phyloP scores from a whole-genome alignment of 2,329 filamentous ascomycete species.

The Hypoxylon rubiginosum region DNA sequence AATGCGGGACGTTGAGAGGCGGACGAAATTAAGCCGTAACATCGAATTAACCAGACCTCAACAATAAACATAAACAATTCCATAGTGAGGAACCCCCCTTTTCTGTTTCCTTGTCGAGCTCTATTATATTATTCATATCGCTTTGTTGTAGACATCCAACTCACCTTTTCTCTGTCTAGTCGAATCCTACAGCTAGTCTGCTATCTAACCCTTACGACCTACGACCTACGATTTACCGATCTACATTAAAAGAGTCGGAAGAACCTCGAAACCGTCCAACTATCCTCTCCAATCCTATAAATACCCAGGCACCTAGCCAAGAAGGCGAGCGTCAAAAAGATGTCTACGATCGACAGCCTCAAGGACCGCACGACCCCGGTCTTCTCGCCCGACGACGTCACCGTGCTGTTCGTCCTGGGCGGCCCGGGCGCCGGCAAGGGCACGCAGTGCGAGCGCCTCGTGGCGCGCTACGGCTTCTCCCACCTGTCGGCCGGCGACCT shows the following conservation, averaged over 20 bases:
- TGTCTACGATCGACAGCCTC: constrained; percentile 56
- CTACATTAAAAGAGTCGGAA: constrained; percentile 21
- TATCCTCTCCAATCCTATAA: too few species aligned
- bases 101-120: background rate
- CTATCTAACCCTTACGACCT: background rate
- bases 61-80: constrained; percentile 25
- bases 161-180: too few species aligned
- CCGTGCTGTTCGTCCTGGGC: constrained; percentile 96
- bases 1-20: constrained; percentile 27
- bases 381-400: constrained; percentile 82
- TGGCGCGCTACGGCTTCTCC: constrained; percentile 88
- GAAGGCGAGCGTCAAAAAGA: constrained; percentile 51
- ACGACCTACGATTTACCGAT: background rate
- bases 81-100: background rate
- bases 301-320: too few species aligned
- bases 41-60: constrained; percentile 24
- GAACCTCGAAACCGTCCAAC: constrained; percentile 13
- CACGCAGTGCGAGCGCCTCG: constrained; percentile 92
- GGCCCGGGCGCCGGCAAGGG: constrained; percentile 97
- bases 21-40: constrained; percentile 33
- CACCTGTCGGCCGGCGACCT: constrained; percentile 96
- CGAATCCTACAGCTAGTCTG: too few species aligned
- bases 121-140: background rate
- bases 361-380: constrained; percentile 67
- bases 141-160: background rate